Conservation (phyloP, 257 asterid genomes). For the Asclepias syriaca region DNA sequence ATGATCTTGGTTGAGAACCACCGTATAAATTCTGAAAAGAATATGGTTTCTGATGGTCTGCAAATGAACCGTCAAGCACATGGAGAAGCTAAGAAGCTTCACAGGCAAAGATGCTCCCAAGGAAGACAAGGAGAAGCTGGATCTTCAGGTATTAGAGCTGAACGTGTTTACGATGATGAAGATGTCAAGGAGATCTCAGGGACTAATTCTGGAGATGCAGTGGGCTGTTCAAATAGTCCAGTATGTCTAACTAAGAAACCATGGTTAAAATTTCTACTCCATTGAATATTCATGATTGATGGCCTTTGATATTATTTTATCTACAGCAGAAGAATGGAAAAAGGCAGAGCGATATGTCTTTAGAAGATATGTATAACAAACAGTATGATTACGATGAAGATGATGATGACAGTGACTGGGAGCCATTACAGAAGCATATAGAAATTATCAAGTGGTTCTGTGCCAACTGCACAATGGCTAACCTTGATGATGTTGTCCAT, state of each 20-base stretch:
- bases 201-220: constrained; percentile 17
- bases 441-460: constrained; percentile 80
- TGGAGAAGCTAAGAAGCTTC: constrained; percentile 34
- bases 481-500: constrained; percentile 43
- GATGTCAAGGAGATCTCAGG: constrained; percentile 18
- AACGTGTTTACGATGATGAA: constrained; percentile 11
- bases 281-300: constrained; percentile 10
- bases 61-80: constrained; percentile 30
- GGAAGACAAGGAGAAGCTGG: constrained; percentile 20
- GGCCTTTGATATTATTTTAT: constrained; percentile 13
- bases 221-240: constrained; percentile 13
- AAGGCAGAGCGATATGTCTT: constrained; percentile 46
- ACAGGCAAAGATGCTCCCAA: constrained; percentile 25
- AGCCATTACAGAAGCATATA: constrained; percentile 35
- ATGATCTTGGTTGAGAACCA: constrained; percentile 22
- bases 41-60: constrained; percentile 18
- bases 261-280: constrained; percentile 1
- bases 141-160: constrained; percentile 26
- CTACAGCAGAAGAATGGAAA: constrained; percentile 49
- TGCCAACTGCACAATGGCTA: constrained; percentile 80
- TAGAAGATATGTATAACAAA: constrained; percentile 66
- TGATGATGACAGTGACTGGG: constrained; percentile 72
- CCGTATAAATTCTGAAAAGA: constrained; percentile 10
- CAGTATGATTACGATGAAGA: constrained; percentile 56
- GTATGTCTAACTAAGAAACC: constrained; percentile 16